Evolutionary conservation across 192 early-diverging fungal species (phyloP).

Genomic region (Rhizophagus sp.): DNA sequence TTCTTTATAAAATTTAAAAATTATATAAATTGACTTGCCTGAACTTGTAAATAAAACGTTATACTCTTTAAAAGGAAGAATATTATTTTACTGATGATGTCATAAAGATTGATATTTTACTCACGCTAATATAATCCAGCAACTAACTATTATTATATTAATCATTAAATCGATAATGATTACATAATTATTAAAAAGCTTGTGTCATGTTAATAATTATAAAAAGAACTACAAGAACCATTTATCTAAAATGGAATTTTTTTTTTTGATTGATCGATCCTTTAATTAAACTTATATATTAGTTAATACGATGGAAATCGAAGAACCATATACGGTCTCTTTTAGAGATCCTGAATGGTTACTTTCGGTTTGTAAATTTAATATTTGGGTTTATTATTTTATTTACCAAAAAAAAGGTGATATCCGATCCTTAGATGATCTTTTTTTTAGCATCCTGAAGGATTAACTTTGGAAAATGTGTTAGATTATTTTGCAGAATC

Average conservation of each 20-base stretch:
- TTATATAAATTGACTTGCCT: too few relatives aligned
- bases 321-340: background rate
- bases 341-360: constrained; percentile 12
- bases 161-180: too few relatives aligned
- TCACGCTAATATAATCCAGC: too few relatives aligned
- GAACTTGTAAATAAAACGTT: too few relatives aligned
- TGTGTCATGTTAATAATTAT: background rate
- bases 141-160: too few relatives aligned
- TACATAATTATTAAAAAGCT: background rate
- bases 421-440: too few relatives aligned
- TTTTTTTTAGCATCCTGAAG: constrained; percentile 37
- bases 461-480: constrained; percentile 69
- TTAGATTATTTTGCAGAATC: constrained; percentile 79
- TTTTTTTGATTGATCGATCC: background rate
- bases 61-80: too few relatives aligned
- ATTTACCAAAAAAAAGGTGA: background rate
- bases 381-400: background rate
- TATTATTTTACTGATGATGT: too few relatives aligned
- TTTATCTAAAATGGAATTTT: background rate
- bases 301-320: background rate
- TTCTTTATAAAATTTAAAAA: too few relatives aligned
- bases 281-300: background rate
- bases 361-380: background rate
- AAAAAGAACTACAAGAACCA: background rate
- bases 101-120: too few relatives aligned